A percentile compares a stretch with the other conserved stretches of the same genome.
Evolutionary conservation across 495 filamentous ascomycete genomes (phyloP).

Genomic region (Aspergillus ostianus): DNA sequence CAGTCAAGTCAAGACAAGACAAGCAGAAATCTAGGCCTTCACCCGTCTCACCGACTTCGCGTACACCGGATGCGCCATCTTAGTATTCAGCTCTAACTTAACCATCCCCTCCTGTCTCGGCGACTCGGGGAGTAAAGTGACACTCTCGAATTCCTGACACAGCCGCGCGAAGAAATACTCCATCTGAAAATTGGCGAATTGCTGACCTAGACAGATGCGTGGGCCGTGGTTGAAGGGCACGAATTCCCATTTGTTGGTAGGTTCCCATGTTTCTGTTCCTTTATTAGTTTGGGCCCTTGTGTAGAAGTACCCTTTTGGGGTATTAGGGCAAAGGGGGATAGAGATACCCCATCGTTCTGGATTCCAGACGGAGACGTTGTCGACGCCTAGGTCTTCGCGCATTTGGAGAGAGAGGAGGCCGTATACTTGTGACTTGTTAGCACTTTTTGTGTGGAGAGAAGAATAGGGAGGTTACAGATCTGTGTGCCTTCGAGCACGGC

Average conservation of each 20-base stretch:
- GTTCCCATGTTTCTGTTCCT: constrained; percentile 47
- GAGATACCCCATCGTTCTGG: not conserved
- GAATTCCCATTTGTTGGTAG: not conserved
- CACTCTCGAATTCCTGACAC: not conserved
- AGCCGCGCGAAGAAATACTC: not conserved
- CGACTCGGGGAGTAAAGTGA: not conserved
- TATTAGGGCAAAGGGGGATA: constrained; percentile 29
- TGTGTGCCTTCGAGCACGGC: constrained; percentile 56
- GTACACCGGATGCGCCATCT: not conserved
- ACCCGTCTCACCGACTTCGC: not conserved
- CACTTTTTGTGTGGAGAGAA: not conserved
- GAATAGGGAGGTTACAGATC: constrained; percentile 7
- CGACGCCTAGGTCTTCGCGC: constrained; percentile 43
- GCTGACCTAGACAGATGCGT: not conserved
- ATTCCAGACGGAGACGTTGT: not conserved
- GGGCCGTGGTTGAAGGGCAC: not conserved
- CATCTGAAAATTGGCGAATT: not conserved
- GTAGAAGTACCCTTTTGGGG: constrained; percentile 17
- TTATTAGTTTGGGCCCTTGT: constrained; percentile 51
- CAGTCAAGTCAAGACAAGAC: too few species aligned
- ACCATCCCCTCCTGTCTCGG: not conserved
- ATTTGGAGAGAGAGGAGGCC: constrained; percentile 26
- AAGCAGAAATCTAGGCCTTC: not conserved
- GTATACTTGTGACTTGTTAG: constrained; percentile 11
- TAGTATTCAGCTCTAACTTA: not conserved